phyloP scores from a whole-genome alignment of 495 filamentous ascomycete species.

The Trichoderma parareesei region DNA sequence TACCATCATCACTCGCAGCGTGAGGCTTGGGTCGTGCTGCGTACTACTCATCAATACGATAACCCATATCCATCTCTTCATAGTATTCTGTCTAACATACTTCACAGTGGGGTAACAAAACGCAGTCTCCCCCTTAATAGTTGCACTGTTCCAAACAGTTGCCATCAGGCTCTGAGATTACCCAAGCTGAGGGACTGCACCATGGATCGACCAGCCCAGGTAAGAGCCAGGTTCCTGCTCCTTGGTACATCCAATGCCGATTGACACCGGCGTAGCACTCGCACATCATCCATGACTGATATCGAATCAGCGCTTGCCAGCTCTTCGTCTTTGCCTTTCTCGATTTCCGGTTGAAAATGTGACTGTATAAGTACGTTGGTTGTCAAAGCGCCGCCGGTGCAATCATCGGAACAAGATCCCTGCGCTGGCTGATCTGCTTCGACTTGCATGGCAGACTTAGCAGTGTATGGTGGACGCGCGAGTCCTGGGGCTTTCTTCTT shows the following conservation, averaged over 20 bases:
- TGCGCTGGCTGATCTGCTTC: too few relatives aligned
- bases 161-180: background rate
- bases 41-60: background rate
- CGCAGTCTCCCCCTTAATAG: too few relatives aligned
- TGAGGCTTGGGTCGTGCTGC: background rate
- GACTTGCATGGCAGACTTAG: too few relatives aligned
- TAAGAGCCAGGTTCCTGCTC: constrained; percentile 1
- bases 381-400: background rate
- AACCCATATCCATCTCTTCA: background rate
- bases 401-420: background rate
- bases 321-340: background rate
- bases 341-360: background rate
- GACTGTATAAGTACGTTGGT: background rate
- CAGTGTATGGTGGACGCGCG: too few relatives aligned
- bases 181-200: background rate
- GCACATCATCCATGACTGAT: background rate
- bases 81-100: background rate
- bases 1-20: background rate
- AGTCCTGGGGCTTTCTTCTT: too few relatives aligned
- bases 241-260: background rate
- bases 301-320: too few relatives aligned
- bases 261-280: background rate
- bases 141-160: background rate
- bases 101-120: background rate
- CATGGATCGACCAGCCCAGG: background rate